Base-by-base conservation (phyloP, 768 basidiomycete species). In the Lentinus brumalis region DNA sequence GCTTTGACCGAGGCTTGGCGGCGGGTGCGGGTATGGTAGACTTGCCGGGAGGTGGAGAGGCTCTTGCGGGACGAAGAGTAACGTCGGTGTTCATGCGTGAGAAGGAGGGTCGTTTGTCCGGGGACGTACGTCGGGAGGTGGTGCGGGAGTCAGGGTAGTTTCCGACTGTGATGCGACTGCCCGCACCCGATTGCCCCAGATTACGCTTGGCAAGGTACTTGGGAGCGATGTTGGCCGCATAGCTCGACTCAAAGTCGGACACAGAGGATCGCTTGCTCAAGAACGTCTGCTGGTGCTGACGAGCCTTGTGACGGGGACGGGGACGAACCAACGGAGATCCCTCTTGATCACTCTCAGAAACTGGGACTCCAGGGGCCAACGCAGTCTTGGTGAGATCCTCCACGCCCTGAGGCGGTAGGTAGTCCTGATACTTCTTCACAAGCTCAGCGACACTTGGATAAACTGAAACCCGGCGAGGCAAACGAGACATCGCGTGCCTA, bases 141-240 rank as follows among this genome's bases (percentile, higher is more conserved):
- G 76, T 76, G 9, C 78, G 78, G n/a, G 89, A 88, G 44, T 88
- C 86, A 2, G 79, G 60, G 10, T 77, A 66, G 44, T 81, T 76
- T 16, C 72, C 76, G 31, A 81, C 75, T 9, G 84, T 85, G 45
- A 87, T 83, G 40, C 87, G 83, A 56, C 69, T 74, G 18, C 66
- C 70, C 7, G 62, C 57, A 44, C 74, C 69, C 14, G 71, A 65
- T 53, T 75, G 72, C 41, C 76, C 73, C 8, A 78, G 57, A 5
- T 81, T 70, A 55, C 85, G 80, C 47, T 85, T 80, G 10, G 84
- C 84, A 26, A 88, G 77, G 65, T 92, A 88, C 64, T 84, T 81
- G 2, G 93, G 89, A 1, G 92, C 94, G 59, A 94, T 87, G 69
- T 95, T 95, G n/a, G 88, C 91, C 4, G 94, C 94, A 74, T 96